Evolutionary conservation across 768 basidiomycete species (phyloP), one percentile per base, ranked within the genome.

Genomic region (Hemileccinum rubropunctum): DNA sequence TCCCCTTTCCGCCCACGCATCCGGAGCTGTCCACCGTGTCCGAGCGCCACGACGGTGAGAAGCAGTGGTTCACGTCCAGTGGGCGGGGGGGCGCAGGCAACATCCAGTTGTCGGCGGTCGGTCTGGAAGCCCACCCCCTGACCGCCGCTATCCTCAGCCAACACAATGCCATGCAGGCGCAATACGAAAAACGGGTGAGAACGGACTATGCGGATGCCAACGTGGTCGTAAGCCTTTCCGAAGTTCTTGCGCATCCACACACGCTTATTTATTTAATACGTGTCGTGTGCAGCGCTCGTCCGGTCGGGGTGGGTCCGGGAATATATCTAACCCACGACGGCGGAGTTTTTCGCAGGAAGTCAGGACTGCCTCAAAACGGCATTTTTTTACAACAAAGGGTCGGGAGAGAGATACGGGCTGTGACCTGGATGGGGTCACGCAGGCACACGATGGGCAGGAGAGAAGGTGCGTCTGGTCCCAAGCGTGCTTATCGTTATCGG

Each of bases 11-110:
- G 8, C 28, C 28, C 28, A 2, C 28, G 11, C 28, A 2, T 12
- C 9, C 9, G 28, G 28, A 30, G 2, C 28, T 8, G 10, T 21
- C 20, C 37, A 12, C 18, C 12, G 35, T 23, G 23, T 3, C 23
- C 26, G 35, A 38, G 21, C 43, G n/a, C 3, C 23, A 33, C 0
- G 12, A 17, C n/a, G 48, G 37, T 0, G 20, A 26, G 11, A 27
- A 13, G n/a, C 49, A 53, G n/a, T 23, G 3, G 23, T 53, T 59
- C 44, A 51, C 30, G 8, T 66, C 62, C 7, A 59, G 56, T 6
- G 64, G 64, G 4, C 54, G 64, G 10, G 64, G 64, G 0, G 64
- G 64, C 5, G 48, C 56, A 15, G 64, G 64, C 30, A 65, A 65
- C 39, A 54, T 65, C 30, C 59, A 56, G 26, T 40, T 30, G 0